Percentiles rank a stretch among this genome's conserved stretches.
Conservation (phyloP, 495 filamentous ascomycete genomes). For the Tuber melanosporum region DNA sequence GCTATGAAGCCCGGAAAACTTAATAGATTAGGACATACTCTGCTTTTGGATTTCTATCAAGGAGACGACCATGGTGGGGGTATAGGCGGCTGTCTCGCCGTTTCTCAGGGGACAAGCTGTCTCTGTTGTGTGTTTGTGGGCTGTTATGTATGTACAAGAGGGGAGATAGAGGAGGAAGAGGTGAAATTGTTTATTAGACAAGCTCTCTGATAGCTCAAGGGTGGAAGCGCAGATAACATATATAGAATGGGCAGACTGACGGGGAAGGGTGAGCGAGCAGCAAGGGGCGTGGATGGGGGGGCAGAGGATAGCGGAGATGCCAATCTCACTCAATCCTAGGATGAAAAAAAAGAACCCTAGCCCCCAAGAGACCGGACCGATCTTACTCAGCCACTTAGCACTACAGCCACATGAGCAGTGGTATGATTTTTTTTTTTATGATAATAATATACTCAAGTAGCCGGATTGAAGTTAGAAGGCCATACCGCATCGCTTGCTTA, state of each 20-base stretch:
- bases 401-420: neutral
- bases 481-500: no score
- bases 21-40: constrained; percentile 16
- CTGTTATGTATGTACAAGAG: constrained; percentile 2
- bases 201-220: neutral
- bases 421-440: no score
- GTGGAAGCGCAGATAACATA: neutral
- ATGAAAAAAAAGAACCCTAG: neutral
- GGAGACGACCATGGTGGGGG: constrained; percentile 13
- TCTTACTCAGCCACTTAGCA: neutral
- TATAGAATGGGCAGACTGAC: constrained; percentile 1
- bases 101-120: neutral
- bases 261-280: neutral
- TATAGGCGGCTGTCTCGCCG: neutral
- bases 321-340: neutral
- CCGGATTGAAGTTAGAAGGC: no score
- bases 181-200: neutral
- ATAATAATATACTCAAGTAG: no score
- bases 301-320: neutral
- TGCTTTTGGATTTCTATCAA: constrained; percentile 40
- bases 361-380: neutral
- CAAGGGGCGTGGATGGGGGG: neutral
- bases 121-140: neutral
- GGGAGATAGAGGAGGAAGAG: neutral
- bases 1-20: neutral